Percentiles rank a stretch among this genome's conserved stretches.
These are phyloP conservation scores for Nicotiana rustica DNA, from an alignment of 305 asterid genomes.

Conservation along the genomic window DNA sequence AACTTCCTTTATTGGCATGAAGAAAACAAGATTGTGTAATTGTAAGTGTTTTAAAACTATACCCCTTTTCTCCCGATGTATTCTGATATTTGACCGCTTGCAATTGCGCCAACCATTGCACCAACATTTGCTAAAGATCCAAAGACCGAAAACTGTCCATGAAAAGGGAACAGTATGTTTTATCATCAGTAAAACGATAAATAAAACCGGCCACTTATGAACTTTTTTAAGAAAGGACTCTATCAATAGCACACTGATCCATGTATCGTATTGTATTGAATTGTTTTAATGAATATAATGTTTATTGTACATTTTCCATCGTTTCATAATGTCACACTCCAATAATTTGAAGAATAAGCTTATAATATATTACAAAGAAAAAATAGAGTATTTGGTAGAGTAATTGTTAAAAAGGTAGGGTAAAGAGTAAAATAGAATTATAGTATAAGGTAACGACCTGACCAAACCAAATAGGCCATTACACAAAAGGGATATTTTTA, in stretches of 20 bases:
- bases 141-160: constrained; percentile 75
- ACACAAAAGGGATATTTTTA: no score
- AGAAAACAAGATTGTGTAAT: not conserved
- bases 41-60: constrained; percentile 32
- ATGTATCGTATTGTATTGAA: no score
- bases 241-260: not conserved
- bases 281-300: no score
- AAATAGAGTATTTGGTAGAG: no score
- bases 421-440: no score
- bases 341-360: no score
- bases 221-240: constrained; percentile 11
- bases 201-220: not conserved
- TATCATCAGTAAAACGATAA: constrained; percentile 6
- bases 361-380: no score
- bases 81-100: constrained; percentile 93
- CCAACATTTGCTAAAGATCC: constrained; percentile 92
- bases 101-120: constrained; percentile 92
- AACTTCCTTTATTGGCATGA: not conserved
- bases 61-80: constrained; percentile 92
- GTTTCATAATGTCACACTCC: no score
- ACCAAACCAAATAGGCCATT: no score
- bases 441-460: no score
- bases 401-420: no score
- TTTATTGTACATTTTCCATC: no score
- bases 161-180: not conserved